Evolutionary conservation across 129 eudicot genomes (phyloP).

Genomic region (Oenanthe sinensis): DNA sequence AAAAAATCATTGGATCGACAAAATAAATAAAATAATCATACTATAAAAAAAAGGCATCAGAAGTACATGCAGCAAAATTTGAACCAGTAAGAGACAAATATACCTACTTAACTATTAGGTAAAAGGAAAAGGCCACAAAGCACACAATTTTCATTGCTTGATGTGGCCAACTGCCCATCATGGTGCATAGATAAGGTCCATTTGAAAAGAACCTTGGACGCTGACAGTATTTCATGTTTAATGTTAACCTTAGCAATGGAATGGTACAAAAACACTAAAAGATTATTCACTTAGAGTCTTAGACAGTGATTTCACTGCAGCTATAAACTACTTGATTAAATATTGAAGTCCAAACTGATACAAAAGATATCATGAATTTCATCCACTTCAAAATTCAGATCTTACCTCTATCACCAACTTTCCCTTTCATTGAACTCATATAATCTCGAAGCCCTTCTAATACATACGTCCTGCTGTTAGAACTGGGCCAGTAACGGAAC

Average conservation of each 20-base stretch:
- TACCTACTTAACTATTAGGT: neutral
- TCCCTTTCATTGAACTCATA: conserved; percentile 40
- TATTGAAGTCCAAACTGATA: neutral
- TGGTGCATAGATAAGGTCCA: neutral
- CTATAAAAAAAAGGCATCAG: neutral
- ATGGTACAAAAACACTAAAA: neutral
- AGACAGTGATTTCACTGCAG: conserved; percentile 5
- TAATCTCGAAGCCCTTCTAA: conserved; percentile 59
- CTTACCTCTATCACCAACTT: conserved; percentile 67
- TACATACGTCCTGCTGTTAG: conserved; percentile 43
- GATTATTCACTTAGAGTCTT: neutral
- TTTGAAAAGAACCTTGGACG: neutral
- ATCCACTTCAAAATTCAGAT: neutral
- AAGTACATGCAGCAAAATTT: neutral
- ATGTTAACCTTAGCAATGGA: neutral
- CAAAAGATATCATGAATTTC: conserved; percentile 4
- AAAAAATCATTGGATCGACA: neutral
- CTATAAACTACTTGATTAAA: neutral
- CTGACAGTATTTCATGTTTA: neutral
- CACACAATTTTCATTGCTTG: neutral
- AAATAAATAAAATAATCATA: neutral
- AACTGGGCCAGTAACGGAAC: conserved; percentile 47
- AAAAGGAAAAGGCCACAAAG: neutral
- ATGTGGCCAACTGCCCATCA: neutral
- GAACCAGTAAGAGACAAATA: neutral